phyloP scores from a whole-genome alignment of 2,329 filamentous ascomycete species.

The Paraphaeosphaeria minitans region DNA sequence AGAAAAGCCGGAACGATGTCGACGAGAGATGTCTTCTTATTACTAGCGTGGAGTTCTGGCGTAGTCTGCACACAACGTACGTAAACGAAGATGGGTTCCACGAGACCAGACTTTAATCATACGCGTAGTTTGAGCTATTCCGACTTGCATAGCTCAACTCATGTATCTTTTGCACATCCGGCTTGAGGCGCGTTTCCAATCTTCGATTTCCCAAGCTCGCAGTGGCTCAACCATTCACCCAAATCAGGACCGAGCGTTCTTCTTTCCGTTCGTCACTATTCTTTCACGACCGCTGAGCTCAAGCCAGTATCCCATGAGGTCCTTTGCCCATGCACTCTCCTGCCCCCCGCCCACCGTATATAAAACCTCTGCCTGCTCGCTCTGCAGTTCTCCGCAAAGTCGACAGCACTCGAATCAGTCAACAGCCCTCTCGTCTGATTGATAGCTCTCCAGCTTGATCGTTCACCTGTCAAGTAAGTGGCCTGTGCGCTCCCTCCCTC shows the following conservation, averaged over 20 bases:
- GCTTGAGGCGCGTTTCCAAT: background rate
- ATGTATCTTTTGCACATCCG: background rate
- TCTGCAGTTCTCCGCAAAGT: background rate
- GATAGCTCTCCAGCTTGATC: background rate
- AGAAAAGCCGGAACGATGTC: background rate
- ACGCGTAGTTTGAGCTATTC: background rate
- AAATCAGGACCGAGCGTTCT: background rate
- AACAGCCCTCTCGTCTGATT: background rate
- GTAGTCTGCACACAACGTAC: background rate
- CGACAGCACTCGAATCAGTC: background rate
- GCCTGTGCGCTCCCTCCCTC: background rate
- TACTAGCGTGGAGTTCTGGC: background rate
- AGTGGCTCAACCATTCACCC: background rate
- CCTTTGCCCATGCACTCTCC: background rate
- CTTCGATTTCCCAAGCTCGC: background rate
- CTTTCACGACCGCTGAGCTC: background rate
- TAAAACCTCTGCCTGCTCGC: background rate
- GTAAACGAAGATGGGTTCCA: background rate
- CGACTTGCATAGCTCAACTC: background rate
- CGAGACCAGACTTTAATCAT: background rate
- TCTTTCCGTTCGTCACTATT: background rate
- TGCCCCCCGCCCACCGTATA: background rate
- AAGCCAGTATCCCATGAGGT: background rate
- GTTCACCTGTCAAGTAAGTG: background rate
- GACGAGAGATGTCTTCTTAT: background rate